phyloP scores from a whole-genome alignment of 352 stramenopile species.

The Aphanomyces stellatus region DNA sequence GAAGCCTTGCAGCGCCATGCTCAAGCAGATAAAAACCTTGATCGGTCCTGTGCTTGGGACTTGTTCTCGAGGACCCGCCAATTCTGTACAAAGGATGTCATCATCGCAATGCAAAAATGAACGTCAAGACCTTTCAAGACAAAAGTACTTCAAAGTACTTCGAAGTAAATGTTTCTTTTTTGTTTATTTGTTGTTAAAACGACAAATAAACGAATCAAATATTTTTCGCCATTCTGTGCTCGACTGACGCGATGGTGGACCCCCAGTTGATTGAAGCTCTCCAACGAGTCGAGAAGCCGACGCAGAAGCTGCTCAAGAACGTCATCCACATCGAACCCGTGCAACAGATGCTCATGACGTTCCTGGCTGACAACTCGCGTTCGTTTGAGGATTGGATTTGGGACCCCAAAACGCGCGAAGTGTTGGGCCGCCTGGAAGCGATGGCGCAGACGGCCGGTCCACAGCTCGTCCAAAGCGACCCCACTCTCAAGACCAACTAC shows the following conservation, averaged over 20 bases:
- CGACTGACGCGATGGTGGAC: not conserved
- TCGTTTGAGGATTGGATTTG: conserved; percentile 71
- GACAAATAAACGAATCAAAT: too few species aligned
- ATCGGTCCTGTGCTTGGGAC: too few species aligned
- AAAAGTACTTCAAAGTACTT: too few species aligned
- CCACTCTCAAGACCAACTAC: conserved; percentile 3
- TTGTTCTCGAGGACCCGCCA: too few species aligned
- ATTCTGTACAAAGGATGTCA: too few species aligned
- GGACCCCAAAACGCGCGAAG: conserved; percentile 49
- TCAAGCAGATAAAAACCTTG: too few species aligned
- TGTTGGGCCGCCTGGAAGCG: conserved; percentile 33
- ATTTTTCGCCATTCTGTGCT: too few species aligned
- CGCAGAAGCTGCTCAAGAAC: conserved; percentile 41
- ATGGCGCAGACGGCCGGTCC: conserved; percentile 26
- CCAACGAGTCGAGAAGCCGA: conserved; percentile 35
- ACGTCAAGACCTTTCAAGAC: too few species aligned
- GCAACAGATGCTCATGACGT: conserved; percentile 62
- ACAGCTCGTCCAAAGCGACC: conserved; percentile 14
- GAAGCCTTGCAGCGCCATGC: too few species aligned
- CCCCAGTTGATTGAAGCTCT: conserved; percentile 35
- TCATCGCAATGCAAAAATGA: too few species aligned
- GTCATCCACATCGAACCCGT: conserved; percentile 50
- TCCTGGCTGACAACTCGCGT: conserved; percentile 44
- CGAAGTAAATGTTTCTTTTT: too few species aligned
- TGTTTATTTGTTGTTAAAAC: too few species aligned